Conservation (phyloP, 257 asterid genomes). For the Primulina huaijiensis region DNA sequence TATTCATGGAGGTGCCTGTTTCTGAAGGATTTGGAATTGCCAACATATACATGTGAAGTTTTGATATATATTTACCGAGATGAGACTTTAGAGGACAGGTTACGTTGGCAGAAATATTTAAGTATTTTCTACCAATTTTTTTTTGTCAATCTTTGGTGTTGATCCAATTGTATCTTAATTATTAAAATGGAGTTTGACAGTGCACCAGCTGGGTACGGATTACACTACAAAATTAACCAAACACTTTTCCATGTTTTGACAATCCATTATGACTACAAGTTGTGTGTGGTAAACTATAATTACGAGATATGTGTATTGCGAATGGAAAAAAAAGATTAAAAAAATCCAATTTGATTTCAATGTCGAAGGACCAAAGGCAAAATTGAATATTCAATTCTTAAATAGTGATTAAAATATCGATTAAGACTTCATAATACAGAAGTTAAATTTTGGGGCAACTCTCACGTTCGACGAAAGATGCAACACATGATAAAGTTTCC, state of each 20-base stretch:
- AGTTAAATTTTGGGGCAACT: no score
- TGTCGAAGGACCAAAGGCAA: background rate
- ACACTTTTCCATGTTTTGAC: no score
- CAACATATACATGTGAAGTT: slow-evolving; percentile 40
- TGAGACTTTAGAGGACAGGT: slow-evolving; percentile 21
- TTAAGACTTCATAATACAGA: no score
- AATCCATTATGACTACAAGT: background rate
- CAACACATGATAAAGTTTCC: background rate
- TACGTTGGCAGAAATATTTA: slow-evolving; percentile 9
- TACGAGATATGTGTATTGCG: background rate
- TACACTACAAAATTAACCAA: no score
- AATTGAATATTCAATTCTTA: background rate
- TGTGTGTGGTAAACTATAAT: background rate
- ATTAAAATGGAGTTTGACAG: background rate
- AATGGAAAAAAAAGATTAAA: background rate
- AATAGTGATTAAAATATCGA: no score
- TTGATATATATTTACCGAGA: slow-evolving; percentile 24
- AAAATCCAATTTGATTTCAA: background rate
- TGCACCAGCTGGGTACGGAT: background rate
- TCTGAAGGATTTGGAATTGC: slow-evolving; percentile 24
- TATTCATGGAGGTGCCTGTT: slow-evolving; percentile 23
- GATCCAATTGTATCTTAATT: background rate
- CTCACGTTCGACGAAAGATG: no score
- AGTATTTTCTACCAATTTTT: background rate
- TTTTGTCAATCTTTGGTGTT: slow-evolving; percentile 13